Base-by-base conservation (phyloP, 176 grass and related monocot species). In the Oropetium thomaeum region DNA sequence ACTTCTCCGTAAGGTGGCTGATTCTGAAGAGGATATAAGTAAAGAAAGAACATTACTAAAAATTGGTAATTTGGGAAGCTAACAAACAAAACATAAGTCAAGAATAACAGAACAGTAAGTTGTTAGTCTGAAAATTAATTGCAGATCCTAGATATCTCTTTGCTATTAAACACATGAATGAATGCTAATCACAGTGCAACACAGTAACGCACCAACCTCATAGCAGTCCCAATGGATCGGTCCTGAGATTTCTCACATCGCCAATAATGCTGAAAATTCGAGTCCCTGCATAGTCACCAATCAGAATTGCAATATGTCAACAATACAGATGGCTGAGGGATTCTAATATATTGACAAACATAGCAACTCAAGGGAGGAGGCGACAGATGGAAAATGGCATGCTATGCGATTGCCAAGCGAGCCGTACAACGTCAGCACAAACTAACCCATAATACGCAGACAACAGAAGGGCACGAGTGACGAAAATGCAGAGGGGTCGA, bases 1-100 rank as follows among this genome's bases (percentile, higher is more conserved):
- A n/a, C 7, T 28, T 76, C 51, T 70, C 76, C 39, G 67, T 34
- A 62, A 79, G 55, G 69, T 55, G 34, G 60, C 63, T 75, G 27
- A 81, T 49, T 80, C 92, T 96, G 84, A 84, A 80, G 28, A 81
- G n/a, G 40, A 82, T n/a, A 79, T 9, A 49, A 10, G 79, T 23
- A 5, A 79, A 44, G 58, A 68, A 67, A n/a, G 14, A 37, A 48
- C n/a, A 75, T 39, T 35, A 27, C 15, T 35, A 32, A 67, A 72
- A 73, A n/a, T 72, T 43, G 27, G 10, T 37, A 73, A 17, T 25
- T 27, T 6, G 5, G 34, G 30, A 16, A 9, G 8, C 5, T 70
- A 59, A 27, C n/a, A 29, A 61, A 62, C 31, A 58, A 33, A 44
- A 58, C 5, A 48, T 47, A 34, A 61, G 38, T 12, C 15, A 23